Evolutionary conservation across 768 basidiomycete species (phyloP).

Genomic region (Boletus reticulatus): DNA sequence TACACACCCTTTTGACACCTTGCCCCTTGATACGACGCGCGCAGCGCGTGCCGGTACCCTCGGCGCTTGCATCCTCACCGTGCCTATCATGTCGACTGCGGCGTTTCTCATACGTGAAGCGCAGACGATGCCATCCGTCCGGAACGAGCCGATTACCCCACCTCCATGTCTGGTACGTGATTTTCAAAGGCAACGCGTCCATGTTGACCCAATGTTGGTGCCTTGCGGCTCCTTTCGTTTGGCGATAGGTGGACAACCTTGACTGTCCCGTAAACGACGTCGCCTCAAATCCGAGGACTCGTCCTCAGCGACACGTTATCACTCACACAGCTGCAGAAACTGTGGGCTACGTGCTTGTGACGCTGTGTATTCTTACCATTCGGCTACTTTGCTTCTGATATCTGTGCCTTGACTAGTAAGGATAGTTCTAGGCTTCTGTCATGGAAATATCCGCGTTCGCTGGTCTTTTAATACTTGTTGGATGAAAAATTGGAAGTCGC

Average conservation of each 20-base stretch:
- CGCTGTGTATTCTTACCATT: conserved; percentile 15
- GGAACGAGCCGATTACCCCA: not conserved
- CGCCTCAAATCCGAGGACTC: not conserved
- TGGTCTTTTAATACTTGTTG: not conserved
- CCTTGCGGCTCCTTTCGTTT: not conserved
- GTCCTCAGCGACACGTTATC: not conserved
- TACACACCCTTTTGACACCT: not conserved
- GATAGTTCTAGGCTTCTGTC: not conserved
- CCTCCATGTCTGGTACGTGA: conserved; percentile 5
- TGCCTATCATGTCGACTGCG: conserved; percentile 7
- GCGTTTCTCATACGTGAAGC: not conserved
- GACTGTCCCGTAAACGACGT: not conserved
- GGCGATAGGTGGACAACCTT: not conserved
- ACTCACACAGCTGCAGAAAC: conserved; percentile 12
- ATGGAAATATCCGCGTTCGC: not conserved
- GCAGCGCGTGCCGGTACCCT: conserved; percentile 15
- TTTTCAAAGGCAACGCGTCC: not conserved
- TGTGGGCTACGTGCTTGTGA: conserved; percentile 9
- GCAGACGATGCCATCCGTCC: conserved; percentile 2
- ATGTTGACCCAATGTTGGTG: not conserved
- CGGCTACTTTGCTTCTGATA: conserved; percentile 18
- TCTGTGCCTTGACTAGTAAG: not conserved
- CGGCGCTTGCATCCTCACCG: conserved; percentile 8
- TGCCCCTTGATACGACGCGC: conserved; percentile 5
- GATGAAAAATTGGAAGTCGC: not conserved